These are phyloP conservation scores for Macadamia tetraphylla DNA, from an alignment of 164 flowering plant genomes.

Conservation along the genomic window DNA sequence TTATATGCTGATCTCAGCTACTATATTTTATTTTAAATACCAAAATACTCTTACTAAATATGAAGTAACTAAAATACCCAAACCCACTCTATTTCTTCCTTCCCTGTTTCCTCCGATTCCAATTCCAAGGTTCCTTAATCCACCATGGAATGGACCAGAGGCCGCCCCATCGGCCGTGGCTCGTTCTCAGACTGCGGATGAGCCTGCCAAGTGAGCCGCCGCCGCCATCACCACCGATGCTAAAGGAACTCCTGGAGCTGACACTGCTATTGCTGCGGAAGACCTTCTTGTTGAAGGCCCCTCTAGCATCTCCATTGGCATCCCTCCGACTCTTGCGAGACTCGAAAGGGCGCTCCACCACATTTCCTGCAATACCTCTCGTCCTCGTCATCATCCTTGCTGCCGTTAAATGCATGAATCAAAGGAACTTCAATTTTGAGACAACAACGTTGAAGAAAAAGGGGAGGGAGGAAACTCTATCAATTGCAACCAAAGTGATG, in stretches of 20 bases:
- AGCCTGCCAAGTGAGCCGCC: constrained; percentile 21
- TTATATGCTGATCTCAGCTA: too few relatives aligned
- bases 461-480: too few relatives aligned
- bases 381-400: constrained; percentile 56
- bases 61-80: too few relatives aligned
- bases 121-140: too few relatives aligned
- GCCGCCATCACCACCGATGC: constrained; percentile 8
- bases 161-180: neutral
- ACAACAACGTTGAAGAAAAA: neutral
- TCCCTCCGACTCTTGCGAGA: constrained; percentile 72
- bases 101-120: too few relatives aligned
- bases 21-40: too few relatives aligned
- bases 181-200: constrained; percentile 23
- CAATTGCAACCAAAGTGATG: neutral
- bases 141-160: too few relatives aligned
- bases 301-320: constrained; percentile 35
- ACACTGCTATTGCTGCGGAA: constrained; percentile 75
- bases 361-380: constrained; percentile 57
- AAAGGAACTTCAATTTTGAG: constrained; percentile 20
- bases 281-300: constrained; percentile 37
- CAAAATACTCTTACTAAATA: too few relatives aligned
- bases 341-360: constrained; percentile 76
- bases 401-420: constrained; percentile 51
- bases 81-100: too few relatives aligned
- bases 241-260: constrained; percentile 55